These are phyloP conservation scores for Daldinia vernicosa DNA, from an alignment of 495 filamentous ascomycete genomes.

Conservation along the genomic window DNA sequence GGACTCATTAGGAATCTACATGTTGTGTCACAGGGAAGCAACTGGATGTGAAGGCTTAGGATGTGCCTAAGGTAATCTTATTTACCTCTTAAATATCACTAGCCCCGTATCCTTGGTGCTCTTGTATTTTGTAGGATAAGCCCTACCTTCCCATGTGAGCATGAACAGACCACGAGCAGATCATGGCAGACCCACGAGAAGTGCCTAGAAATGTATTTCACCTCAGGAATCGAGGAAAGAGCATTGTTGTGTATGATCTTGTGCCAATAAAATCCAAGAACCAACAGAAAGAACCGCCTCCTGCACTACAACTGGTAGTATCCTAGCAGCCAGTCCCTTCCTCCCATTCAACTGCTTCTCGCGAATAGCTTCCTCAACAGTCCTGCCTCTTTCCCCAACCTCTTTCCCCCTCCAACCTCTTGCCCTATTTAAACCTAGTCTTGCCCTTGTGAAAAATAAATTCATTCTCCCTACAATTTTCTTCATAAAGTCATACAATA, in stretches of 20 bases:
- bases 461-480: too few relatives aligned
- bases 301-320: neutral
- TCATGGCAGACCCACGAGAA: neutral
- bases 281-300: neutral
- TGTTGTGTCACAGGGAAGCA: slow-evolving; percentile 37
- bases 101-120: neutral
- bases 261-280: neutral
- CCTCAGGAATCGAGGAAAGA: neutral
- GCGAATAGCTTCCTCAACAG: neutral
- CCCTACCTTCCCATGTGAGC: neutral
- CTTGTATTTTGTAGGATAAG: neutral
- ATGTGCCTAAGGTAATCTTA: neutral
- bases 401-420: neutral
- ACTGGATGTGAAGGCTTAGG: slow-evolving; percentile 29
- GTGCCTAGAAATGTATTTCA: neutral
- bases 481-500: too few relatives aligned
- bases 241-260: neutral
- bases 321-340: neutral
- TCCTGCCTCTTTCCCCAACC: neutral
- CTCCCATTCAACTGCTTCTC: neutral
- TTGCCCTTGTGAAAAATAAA: too few relatives aligned
- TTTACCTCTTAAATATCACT: neutral
- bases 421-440: too few relatives aligned
- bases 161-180: neutral
- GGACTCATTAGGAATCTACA: slow-evolving; percentile 39